phyloP scores from a whole-genome alignment of 768 basidiomycete species.

The Sutorius australiensis region DNA sequence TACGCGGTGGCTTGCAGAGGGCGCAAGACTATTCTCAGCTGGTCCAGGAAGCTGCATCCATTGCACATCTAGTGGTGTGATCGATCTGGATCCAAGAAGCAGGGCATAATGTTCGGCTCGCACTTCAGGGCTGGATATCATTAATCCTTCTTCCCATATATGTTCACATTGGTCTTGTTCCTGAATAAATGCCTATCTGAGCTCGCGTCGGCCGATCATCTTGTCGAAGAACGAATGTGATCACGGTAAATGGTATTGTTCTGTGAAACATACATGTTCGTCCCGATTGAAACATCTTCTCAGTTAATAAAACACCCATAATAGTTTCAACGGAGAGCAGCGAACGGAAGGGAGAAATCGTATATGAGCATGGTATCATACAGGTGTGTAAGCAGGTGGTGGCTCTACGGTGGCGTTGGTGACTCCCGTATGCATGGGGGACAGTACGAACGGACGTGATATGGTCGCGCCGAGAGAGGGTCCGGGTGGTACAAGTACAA shows the following conservation, averaged over 20 bases:
- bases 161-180: background rate
- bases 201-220: background rate
- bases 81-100: background rate
- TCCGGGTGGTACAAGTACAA: background rate
- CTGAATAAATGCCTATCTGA: background rate
- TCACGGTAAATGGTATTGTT: background rate
- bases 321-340: background rate
- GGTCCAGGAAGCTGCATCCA: background rate
- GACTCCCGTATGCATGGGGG: slow-evolving; percentile 13
- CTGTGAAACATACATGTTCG: background rate
- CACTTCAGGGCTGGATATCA: background rate
- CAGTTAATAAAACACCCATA: background rate
- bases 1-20: background rate
- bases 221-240: background rate
- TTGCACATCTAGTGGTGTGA: no score
- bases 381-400: slow-evolving; percentile 28
- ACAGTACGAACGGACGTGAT: slow-evolving; percentile 1
- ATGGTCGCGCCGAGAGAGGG: background rate
- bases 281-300: background rate
- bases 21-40: background rate
- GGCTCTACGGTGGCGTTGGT: slow-evolving; percentile 13
- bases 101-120: background rate
- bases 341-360: background rate
- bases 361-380: slow-evolving; percentile 1
- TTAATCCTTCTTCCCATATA: background rate